phyloP scores from a whole-genome alignment of 2,329 filamentous ascomycete genomes.

The Fusarium duplospermum region DNA sequence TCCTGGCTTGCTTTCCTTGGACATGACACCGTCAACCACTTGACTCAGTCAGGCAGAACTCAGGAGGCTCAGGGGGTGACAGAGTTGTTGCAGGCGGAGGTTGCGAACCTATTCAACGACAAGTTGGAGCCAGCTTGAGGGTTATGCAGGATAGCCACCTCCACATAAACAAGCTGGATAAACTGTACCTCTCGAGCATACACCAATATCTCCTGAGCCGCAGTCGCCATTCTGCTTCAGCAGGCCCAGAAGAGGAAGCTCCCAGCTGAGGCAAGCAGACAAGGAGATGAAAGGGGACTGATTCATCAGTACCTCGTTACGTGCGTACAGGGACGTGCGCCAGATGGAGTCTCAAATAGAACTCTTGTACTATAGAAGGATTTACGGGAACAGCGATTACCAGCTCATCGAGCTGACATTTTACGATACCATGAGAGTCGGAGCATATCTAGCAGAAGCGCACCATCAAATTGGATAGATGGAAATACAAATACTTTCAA shows the following conservation, averaged over 20 bases:
- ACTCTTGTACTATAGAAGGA: conserved; percentile 18
- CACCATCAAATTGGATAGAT: conserved; percentile 9
- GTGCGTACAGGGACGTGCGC: neutral
- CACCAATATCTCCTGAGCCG: neutral
- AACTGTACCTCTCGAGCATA: neutral
- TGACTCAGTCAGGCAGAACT: conserved; percentile 54
- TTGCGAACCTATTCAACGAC: conserved; percentile 46
- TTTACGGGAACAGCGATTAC: conserved; percentile 2
- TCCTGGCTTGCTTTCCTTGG: conserved; percentile 55
- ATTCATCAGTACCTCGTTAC: neutral
- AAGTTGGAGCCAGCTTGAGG: conserved; percentile 39
- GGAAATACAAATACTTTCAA: conserved; percentile 1
- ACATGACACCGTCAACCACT: conserved; percentile 60
- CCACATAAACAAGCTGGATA: neutral
- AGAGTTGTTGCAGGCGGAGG: conserved; percentile 51
- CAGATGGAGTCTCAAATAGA: neutral
- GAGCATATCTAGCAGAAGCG: neutral
- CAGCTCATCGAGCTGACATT: conserved; percentile 12
- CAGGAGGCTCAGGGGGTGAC: conserved; percentile 56
- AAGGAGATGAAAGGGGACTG: neutral
- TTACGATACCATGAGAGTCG: conserved; percentile 27
- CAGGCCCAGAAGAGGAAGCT: neutral
- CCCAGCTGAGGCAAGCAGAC: neutral
- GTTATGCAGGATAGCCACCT: neutral
- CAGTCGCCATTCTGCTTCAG: neutral